Evolutionary conservation across 495 filamentous ascomycete genomes (phyloP).

Genomic region (Talaromyces liani): DNA sequence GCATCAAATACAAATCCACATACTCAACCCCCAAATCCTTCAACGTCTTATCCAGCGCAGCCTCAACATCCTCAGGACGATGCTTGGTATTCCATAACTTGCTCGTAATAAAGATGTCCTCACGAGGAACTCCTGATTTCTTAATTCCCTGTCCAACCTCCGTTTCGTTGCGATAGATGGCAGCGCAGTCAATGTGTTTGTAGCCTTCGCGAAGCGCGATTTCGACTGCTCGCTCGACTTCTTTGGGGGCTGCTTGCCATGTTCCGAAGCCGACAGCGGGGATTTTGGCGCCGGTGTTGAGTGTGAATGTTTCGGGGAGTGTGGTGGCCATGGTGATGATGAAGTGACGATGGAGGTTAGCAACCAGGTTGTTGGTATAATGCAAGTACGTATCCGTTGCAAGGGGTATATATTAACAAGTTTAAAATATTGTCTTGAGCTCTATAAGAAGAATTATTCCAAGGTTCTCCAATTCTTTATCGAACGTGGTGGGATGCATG

Average conservation of each 20-base stretch:
- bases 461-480: too few relatives aligned
- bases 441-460: too few relatives aligned
- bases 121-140: conserved; percentile 44
- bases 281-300: neutral
- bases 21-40: conserved; percentile 65
- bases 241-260: conserved; percentile 42
- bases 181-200: conserved; percentile 65
- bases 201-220: conserved; percentile 60
- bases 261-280: conserved; percentile 49
- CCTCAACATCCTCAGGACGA: conserved; percentile 43
- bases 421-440: too few relatives aligned
- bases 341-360: too few relatives aligned
- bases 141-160: conserved; percentile 65
- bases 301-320: neutral
- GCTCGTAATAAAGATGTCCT: conserved; percentile 49
- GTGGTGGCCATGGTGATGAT: neutral
- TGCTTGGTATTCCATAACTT: conserved; percentile 42
- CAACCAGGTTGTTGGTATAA: too few relatives aligned
- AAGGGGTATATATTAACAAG: too few relatives aligned
- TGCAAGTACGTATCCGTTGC: too few relatives aligned
- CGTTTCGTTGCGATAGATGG: conserved; percentile 67
- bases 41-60: conserved; percentile 55
- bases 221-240: conserved; percentile 44
- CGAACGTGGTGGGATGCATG: too few relatives aligned
- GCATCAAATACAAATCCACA: conserved; percentile 59